phyloP scores from a whole-genome alignment of 352 stramenopile species.

The Globisporangium nunn region DNA sequence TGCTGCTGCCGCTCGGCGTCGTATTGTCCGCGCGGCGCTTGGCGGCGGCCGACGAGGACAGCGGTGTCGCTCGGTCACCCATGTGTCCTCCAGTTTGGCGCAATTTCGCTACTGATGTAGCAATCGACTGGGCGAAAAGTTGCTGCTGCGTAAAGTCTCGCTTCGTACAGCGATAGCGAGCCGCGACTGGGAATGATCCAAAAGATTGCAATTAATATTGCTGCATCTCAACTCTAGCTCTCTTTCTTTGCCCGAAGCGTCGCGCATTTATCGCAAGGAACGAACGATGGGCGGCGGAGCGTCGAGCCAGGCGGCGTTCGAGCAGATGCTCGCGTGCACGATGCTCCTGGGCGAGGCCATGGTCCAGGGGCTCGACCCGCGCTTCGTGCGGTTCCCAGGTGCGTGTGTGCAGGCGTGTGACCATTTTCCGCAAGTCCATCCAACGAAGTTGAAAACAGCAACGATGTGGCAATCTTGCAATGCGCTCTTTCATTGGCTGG shows the following conservation, averaged over 20 bases:
- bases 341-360: slow-evolving; percentile 81
- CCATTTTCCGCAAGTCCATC: not conserved
- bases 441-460: too few relatives aligned
- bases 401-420: not conserved
- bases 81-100: not conserved
- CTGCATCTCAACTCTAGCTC: too few relatives aligned
- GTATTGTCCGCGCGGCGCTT: slow-evolving; percentile 31
- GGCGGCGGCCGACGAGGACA: not conserved
- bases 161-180: not conserved
- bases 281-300: slow-evolving; percentile 59
- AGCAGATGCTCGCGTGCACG: slow-evolving; percentile 82
- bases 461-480: not conserved
- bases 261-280: not conserved
- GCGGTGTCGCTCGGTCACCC: not conserved
- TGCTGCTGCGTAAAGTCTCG: not conserved
- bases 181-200: too few relatives aligned
- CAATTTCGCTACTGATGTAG: too few relatives aligned
- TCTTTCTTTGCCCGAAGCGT: too few relatives aligned
- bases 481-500: not conserved
- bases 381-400: slow-evolving; percentile 75
- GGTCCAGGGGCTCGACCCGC: slow-evolving; percentile 71
- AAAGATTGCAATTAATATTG: too few relatives aligned
- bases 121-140: too few relatives aligned
- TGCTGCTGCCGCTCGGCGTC: slow-evolving; percentile 16
- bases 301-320: slow-evolving; percentile 61